These are phyloP conservation scores for Akanthomyces dipterigenus DNA, from an alignment of 2,329 filamentous ascomycete genomes.

Conservation along the genomic window DNA sequence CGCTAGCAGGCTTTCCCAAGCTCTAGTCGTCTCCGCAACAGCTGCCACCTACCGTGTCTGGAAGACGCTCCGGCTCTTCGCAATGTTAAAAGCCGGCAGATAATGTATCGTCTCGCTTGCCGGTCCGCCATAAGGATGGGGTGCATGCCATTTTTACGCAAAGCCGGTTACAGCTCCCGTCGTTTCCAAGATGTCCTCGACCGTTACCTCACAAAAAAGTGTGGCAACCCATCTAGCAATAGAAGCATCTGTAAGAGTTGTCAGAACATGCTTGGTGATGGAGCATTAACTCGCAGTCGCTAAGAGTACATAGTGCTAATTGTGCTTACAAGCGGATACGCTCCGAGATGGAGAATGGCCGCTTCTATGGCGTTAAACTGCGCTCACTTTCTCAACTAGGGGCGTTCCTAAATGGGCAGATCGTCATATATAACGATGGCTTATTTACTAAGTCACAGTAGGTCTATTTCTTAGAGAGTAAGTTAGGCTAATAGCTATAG, in stretches of 20 bases:
- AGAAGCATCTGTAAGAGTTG: background rate
- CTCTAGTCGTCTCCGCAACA: background rate
- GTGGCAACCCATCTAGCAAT: background rate
- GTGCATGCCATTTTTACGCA: background rate
- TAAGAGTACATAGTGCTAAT: background rate
- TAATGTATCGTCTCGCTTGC: background rate
- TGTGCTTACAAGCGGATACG: background rate
- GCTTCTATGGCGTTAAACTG: background rate
- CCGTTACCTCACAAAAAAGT: background rate
- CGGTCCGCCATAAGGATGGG: background rate
- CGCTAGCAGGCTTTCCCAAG: background rate
- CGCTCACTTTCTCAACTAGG: background rate
- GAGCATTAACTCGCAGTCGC: background rate
- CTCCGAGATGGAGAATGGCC: background rate
- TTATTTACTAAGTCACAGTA: too few relatives aligned
- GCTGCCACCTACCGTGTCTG: conserved; percentile 7
- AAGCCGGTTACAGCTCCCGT: background rate
- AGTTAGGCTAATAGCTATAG: too few relatives aligned
- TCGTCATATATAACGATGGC: too few relatives aligned
- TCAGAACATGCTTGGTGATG: too few relatives aligned
- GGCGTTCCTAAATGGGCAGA: background rate
- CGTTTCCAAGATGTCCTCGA: background rate
- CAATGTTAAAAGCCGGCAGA: background rate
- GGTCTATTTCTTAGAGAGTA: too few relatives aligned
- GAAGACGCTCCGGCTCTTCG: background rate